Evolutionary conservation across 768 basidiomycete genomes (phyloP), one percentile per base, ranked within the genome.

Genomic region (Mycena galopus): DNA sequence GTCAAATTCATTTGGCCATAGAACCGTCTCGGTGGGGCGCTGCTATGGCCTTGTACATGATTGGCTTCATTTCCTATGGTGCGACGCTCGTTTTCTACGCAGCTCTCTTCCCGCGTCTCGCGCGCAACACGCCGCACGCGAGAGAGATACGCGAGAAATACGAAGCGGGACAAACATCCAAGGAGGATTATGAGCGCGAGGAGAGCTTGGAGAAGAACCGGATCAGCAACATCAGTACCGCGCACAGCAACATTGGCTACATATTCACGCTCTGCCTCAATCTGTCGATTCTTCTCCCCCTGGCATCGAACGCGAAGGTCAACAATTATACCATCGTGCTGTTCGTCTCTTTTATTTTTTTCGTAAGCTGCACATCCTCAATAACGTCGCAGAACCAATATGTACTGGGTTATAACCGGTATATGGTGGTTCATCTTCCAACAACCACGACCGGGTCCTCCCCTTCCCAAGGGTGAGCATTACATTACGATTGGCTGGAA

Each of bases 371-470:
- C 17, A 9, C 0, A 12, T 11, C 16, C 67, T 72, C 17, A 67
- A 32, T 32, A 62, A 29, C 33, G 16, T 25, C 29, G 25, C 70
- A 93, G 93, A 27, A 91, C 89, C 17, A 95, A 91, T 68, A 86
- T 84, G 0, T 94, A 94, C 73, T 92, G 93, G 94, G 92, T 96
- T 14, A 56, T 96, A 0, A 85, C 87, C 11, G 95, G 94, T 10
- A 90, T 95, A 59, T 96, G 95, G 91, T 97, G 95, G 95, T 95
- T 96, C 75, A 88, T 96, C 60, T 95, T 90, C 79, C 95, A 96
- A 79, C 88, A 94, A 77, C 93, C 91, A n/a, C 90, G 95, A 11
- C 92, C 93, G 3, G 95, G 95, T 0, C 93, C 94, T 63, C 82
- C 90, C 16, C 83, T 96, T 25, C 95, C 95, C 0, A 91, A 91